Evolutionary conservation across 192 early-diverging fungal species (phyloP), one percentile per base, ranked within the genome.

Genomic region (Podila epicladia): DNA sequence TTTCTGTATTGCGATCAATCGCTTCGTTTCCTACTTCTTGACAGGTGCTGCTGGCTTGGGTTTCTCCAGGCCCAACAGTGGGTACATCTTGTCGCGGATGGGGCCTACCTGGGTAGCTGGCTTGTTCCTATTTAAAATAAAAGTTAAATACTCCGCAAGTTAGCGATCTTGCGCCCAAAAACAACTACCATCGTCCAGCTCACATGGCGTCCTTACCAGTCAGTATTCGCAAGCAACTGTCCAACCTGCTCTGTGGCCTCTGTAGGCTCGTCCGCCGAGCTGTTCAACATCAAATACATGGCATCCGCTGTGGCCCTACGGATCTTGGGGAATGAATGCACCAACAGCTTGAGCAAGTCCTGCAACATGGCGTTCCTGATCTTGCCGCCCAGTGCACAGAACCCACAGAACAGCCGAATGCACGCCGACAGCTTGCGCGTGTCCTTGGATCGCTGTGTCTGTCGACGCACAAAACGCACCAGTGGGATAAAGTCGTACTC

Each of bases 261-360:
- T 4, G 72, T 73, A 5, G 80, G 53, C 49, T 87, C 85, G 22
- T 89, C 87, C 4, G 85, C 85, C 20, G 89, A 85, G 11, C 87
- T 84, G 22, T 49, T 75, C 26, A 95, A 32, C 58, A 87, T 88
- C 49, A 94, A 59, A 80, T 93, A 96, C 35, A 96, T 74, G 55
- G 90, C 85, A 65, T 96, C 95, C 2, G 95, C 91, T 1, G 90
- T 85, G 3, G 85, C 66, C 32, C 89, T 82, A 11, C 94, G 90
- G 53, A 95, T 90, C 77, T 85, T 91, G 22, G 95, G 95, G 75
- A 87, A 96, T 38, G 93, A 87, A 83, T 96, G 95, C 7, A 85
- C 84, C 8, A 96, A 68, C 68, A 92, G 90, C 9, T 75, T 53
- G 12, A 96, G 69, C 64, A 95, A 64, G 69, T 91, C 87, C 19